Percentiles rank a stretch among this genome's conserved stretches.
These are phyloP conservation scores for Macadamia integrifolia DNA, from an alignment of 164 flowering plant species.

Conservation along the genomic window DNA sequence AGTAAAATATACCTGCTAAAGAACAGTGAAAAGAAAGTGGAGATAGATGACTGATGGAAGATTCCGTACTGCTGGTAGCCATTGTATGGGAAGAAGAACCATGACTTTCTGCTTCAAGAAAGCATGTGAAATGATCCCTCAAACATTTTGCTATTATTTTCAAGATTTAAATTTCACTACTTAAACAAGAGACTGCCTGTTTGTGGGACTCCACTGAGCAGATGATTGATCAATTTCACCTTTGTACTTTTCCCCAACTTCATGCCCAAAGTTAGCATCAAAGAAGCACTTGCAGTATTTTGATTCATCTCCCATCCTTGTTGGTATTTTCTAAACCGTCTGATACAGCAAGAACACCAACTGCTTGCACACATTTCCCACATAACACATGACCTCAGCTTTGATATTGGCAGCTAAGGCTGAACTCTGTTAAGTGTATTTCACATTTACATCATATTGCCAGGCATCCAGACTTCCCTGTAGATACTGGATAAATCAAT, in stretches of 20 bases:
- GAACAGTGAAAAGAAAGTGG: constrained; percentile 38
- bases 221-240: constrained; percentile 54
- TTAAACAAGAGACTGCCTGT: constrained; percentile 34
- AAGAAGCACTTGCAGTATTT: constrained; percentile 48
- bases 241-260: constrained; percentile 22
- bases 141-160: constrained; percentile 14
- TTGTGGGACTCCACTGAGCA: constrained; percentile 47
- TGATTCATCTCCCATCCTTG: constrained; percentile 14
- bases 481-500: constrained; percentile 14
- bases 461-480: constrained; percentile 31
- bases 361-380: constrained; percentile 40
- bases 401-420: constrained; percentile 38
- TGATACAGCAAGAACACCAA: constrained; percentile 13
- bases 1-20: constrained; percentile 38
- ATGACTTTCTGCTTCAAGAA: constrained; percentile 32
- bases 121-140: constrained; percentile 27
- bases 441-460: constrained; percentile 38
- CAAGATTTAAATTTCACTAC: constrained; percentile 16
- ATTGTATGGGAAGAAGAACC: constrained; percentile 35
- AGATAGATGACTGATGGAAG: constrained; percentile 33
- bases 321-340: constrained; percentile 8
- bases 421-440: constrained; percentile 19
- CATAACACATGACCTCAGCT: constrained; percentile 49
- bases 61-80: constrained; percentile 30
- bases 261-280: constrained; percentile 22